Evolutionary conservation across 192 early-diverging fungal species (phyloP).

Genomic region (Coemansia guatemalensis): DNA sequence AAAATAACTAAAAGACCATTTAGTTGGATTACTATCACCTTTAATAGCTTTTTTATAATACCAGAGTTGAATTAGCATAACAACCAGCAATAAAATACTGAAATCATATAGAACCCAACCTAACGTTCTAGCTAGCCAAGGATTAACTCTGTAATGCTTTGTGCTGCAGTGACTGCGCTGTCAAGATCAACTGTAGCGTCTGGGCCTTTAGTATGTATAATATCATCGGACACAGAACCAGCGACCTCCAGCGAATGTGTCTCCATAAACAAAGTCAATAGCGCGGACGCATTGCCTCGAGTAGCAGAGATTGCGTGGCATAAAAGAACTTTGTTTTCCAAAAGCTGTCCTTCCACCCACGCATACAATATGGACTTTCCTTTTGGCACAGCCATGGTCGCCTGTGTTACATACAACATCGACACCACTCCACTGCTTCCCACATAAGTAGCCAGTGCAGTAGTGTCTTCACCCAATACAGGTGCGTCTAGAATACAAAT

Average conservation of each 20-base stretch:
- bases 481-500: slow-evolving; percentile 51
- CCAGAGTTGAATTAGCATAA: no score
- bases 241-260: slow-evolving; percentile 10
- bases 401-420: slow-evolving; percentile 36
- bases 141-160: neutral
- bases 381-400: slow-evolving; percentile 27
- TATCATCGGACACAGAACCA: neutral
- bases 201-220: slow-evolving; percentile 12
- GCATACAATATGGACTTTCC: slow-evolving; percentile 33
- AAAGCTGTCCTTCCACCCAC: slow-evolving; percentile 15
- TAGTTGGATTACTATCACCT: no score
- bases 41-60: no score
- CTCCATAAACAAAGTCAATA: slow-evolving; percentile 24
- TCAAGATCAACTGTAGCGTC: slow-evolving; percentile 29
- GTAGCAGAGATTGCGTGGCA: slow-evolving; percentile 11
- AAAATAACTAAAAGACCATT: no score
- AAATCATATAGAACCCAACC: no score
- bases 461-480: slow-evolving; percentile 38
- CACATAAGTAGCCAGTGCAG: slow-evolving; percentile 17
- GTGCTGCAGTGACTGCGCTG: slow-evolving; percentile 14
- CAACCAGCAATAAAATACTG: no score
- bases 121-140: no score
- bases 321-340: slow-evolving; percentile 9
- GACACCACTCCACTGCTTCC: slow-evolving; percentile 14
- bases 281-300: neutral